These are phyloP conservation scores for Floccularia luteovirens DNA, from an alignment of 768 basidiomycete species.

Conservation along the genomic window DNA sequence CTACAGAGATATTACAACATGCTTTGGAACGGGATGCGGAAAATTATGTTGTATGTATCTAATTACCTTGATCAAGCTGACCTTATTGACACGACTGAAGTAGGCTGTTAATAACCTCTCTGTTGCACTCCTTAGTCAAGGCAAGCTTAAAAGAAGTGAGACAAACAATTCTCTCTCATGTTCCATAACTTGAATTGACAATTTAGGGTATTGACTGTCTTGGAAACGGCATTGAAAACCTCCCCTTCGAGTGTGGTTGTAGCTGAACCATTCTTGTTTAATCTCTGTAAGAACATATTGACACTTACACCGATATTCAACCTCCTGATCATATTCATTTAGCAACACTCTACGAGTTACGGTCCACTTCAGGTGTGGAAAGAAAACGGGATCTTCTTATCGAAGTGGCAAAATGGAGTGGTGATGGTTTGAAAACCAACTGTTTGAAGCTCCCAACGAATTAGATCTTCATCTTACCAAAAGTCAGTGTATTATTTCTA, in stretches of 20 bases:
- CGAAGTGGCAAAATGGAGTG: slow-evolving; percentile 81
- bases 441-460: slow-evolving; percentile 75
- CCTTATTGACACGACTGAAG: not conserved
- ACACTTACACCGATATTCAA: not conserved
- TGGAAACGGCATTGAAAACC: slow-evolving; percentile 53
- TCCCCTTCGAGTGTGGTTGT: slow-evolving; percentile 69
- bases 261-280: slow-evolving; percentile 81
- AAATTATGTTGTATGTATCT: slow-evolving; percentile 44
- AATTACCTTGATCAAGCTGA: not conserved
- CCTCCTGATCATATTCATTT: not conserved
- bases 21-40: slow-evolving; percentile 47
- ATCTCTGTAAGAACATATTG: slow-evolving; percentile 50
- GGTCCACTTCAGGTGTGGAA: slow-evolving; percentile 61
- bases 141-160: slow-evolving; percentile 64
- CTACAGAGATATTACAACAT: slow-evolving; percentile 32
- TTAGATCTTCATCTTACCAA: slow-evolving; percentile 17
- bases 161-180: not conserved
- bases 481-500: not conserved
- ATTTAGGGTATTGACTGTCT: slow-evolving; percentile 57
- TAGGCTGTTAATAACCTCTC: slow-evolving; percentile 75
- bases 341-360: slow-evolving; percentile 84
- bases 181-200: not conserved
- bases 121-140: slow-evolving; percentile 64
- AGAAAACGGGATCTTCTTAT: slow-evolving; percentile 71
- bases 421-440: slow-evolving; percentile 69